Percentiles rank a stretch among this genome's conserved stretches.
These are phyloP conservation scores for Trichoderma cornu-damae DNA, from an alignment of 2,329 filamentous ascomycete genomes.

Conservation along the genomic window DNA sequence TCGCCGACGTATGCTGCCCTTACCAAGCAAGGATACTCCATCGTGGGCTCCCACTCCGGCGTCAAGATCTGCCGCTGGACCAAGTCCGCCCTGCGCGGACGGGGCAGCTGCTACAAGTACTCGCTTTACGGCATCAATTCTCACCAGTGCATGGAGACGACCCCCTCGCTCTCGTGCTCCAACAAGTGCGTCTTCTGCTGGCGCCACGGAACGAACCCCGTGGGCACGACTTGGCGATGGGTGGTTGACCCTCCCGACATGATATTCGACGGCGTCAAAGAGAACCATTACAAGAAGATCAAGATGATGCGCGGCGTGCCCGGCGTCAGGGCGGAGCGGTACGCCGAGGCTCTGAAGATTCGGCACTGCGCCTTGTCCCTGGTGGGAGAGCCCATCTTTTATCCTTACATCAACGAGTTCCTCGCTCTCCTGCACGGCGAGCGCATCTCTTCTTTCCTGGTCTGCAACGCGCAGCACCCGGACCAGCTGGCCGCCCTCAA, in stretches of 20 bases:
- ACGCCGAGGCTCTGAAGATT: conserved; percentile 87
- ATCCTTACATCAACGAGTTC: conserved; percentile 94
- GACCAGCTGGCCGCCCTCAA: conserved; percentile 77
- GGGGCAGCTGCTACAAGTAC: conserved; percentile 95
- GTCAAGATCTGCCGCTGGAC: conserved; percentile 99
- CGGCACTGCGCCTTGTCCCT: conserved; percentile 87
- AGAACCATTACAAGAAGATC: conserved; percentile 93
- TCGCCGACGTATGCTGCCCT: conserved; percentile 85
- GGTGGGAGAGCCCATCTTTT: conserved; percentile 98
- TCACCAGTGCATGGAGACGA: conserved; percentile 98
- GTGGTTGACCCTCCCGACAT: conserved; percentile 83
- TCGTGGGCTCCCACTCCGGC: conserved; percentile 90
- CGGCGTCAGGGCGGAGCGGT: conserved; percentile 85
- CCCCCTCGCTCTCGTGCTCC: conserved; percentile 87
- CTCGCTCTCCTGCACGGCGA: conserved; percentile 75
- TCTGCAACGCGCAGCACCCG: conserved; percentile 96
- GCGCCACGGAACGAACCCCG: conserved; percentile 95
- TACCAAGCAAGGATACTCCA: conserved; percentile 94
- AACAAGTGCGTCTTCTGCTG: conserved; percentile 99
- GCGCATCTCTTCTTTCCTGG: conserved; percentile 87
- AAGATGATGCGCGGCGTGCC: conserved; percentile 94
- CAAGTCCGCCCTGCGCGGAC: conserved; percentile 87
- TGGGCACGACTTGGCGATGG: conserved; percentile 96
- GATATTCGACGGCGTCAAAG: conserved; percentile 87
- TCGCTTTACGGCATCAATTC: conserved; percentile 96